A percentile compares a stretch with the other conserved stretches of the same genome.
These are phyloP conservation scores for Datisca glomerata DNA, from an alignment of 306 rosid genomes.

Conservation along the genomic window DNA sequence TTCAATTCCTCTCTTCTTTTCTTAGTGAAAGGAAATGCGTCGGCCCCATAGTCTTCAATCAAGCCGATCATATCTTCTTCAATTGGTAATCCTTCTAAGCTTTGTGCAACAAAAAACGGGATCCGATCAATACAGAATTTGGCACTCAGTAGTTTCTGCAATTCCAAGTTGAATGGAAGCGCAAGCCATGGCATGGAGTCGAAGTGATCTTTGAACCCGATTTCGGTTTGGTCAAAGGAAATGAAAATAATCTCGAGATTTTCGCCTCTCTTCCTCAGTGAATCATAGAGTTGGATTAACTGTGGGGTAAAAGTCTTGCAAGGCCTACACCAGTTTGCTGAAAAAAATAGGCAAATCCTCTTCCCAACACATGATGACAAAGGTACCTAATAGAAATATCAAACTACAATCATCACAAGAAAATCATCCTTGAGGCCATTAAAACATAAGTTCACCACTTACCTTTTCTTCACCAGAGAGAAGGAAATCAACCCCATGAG, in stretches of 20 bases:
- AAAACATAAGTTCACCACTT: neutral
- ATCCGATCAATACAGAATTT: conserved; percentile 46
- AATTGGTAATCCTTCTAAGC: conserved; percentile 27
- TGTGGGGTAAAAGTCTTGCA: conserved; percentile 67
- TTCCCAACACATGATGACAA: conserved; percentile 56
- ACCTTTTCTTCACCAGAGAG: conserved; percentile 64
- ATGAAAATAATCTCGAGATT: conserved; percentile 60
- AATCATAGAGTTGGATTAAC: conserved; percentile 45
- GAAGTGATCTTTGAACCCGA: conserved; percentile 47
- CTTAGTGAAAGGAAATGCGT: conserved; percentile 81
- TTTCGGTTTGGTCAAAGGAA: conserved; percentile 57
- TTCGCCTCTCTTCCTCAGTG: conserved; percentile 28
- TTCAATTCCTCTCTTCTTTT: conserved; percentile 51
- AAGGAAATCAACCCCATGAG: conserved; percentile 71
- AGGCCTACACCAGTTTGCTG: conserved; percentile 95
- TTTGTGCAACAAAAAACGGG: conserved; percentile 55
- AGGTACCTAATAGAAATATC: conserved; percentile 44
- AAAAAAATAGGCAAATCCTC: conserved; percentile 58
- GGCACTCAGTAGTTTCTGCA: conserved; percentile 46
- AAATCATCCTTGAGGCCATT: no score
- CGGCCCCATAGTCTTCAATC: conserved; percentile 81
- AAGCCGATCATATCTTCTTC: conserved; percentile 53
- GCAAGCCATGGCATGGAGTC: conserved; percentile 83
- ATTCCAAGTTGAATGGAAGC: conserved; percentile 40
- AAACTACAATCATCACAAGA: neutral